These are phyloP conservation scores for Diaporthe longicolla DNA, from an alignment of 2,329 filamentous ascomycete species.

Conservation along the genomic window DNA sequence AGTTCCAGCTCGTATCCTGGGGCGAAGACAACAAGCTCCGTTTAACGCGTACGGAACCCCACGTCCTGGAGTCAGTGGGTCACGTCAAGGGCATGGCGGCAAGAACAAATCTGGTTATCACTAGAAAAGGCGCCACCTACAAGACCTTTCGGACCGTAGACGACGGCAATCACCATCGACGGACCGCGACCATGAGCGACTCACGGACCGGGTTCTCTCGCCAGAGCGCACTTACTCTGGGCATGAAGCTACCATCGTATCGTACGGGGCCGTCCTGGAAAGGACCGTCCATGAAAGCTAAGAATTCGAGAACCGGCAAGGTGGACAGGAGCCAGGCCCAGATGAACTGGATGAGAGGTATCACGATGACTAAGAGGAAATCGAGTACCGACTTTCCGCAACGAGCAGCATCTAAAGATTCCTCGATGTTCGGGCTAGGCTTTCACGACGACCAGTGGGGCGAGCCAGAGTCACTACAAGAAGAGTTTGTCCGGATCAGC, in stretches of 20 bases:
- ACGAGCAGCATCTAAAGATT: slow-evolving; percentile 67
- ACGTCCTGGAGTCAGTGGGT: slow-evolving; percentile 77
- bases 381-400: slow-evolving; percentile 59
- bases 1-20: slow-evolving; percentile 96
- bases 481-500: slow-evolving; percentile 75
- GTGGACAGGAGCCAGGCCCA: slow-evolving; percentile 67
- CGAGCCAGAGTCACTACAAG: slow-evolving; percentile 73
- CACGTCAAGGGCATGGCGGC: slow-evolving; percentile 78
- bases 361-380: slow-evolving; percentile 73
- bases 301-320: slow-evolving; percentile 57
- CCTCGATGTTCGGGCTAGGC: slow-evolving; percentile 64
- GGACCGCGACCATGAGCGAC: slow-evolving; percentile 73
- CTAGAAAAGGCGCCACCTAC: slow-evolving; percentile 87
- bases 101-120: slow-evolving; percentile 77
- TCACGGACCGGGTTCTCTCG: slow-evolving; percentile 62
- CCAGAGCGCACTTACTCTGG: slow-evolving; percentile 55
- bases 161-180: slow-evolving; percentile 70
- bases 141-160: slow-evolving; percentile 86
- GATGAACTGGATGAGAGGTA: slow-evolving; percentile 79
- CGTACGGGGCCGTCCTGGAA: slow-evolving; percentile 63
- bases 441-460: slow-evolving; percentile 71
- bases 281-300: slow-evolving; percentile 72
- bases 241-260: slow-evolving; percentile 56
- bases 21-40: slow-evolving; percentile 87
- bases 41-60: slow-evolving; percentile 79